These are phyloP conservation scores for Thamnidium elegans DNA, from an alignment of 192 early-diverging fungal genomes.

Conservation along the genomic window DNA sequence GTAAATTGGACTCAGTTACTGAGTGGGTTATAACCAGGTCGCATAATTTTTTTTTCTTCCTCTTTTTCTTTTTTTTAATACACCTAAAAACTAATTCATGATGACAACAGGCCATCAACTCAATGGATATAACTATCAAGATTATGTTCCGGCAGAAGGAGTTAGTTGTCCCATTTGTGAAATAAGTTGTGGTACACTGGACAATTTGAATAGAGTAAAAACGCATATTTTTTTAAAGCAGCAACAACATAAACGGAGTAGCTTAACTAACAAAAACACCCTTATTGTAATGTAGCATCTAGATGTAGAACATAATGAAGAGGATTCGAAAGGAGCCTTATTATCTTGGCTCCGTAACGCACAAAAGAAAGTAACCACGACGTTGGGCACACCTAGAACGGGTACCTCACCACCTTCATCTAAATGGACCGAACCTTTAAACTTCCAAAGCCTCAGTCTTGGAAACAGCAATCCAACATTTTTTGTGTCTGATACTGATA, in stretches of 20 bases:
- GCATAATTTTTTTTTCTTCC: too few relatives aligned
- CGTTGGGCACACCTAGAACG: neutral
- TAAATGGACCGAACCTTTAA: constrained; percentile 33
- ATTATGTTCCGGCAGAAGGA: constrained; percentile 33
- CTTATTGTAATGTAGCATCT: constrained; percentile 38
- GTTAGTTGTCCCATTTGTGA: constrained; percentile 39
- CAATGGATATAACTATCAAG: constrained; percentile 31
- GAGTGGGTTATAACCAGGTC: too few relatives aligned
- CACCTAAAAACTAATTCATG: neutral
- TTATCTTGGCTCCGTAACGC: constrained; percentile 50
- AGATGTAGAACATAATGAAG: constrained; percentile 47
- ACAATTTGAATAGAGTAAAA: neutral
- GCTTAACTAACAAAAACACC: neutral
- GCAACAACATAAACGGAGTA: neutral
- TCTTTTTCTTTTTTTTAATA: too few relatives aligned
- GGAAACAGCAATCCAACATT: constrained; percentile 24
- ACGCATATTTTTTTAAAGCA: neutral
- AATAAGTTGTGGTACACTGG: constrained; percentile 25
- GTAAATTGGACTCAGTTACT: too few relatives aligned
- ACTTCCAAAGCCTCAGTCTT: constrained; percentile 45
- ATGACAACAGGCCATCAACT: constrained; percentile 15
- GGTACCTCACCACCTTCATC: constrained; percentile 16
- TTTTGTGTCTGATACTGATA: constrained; percentile 40
- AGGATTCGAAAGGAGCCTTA: constrained; percentile 49
- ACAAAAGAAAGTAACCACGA: constrained; percentile 47